Evolutionary conservation across 208 protist genomes (phyloP), one percentile per base, ranked within the genome.

Genomic region (Plasmodiophora brassicae): DNA sequence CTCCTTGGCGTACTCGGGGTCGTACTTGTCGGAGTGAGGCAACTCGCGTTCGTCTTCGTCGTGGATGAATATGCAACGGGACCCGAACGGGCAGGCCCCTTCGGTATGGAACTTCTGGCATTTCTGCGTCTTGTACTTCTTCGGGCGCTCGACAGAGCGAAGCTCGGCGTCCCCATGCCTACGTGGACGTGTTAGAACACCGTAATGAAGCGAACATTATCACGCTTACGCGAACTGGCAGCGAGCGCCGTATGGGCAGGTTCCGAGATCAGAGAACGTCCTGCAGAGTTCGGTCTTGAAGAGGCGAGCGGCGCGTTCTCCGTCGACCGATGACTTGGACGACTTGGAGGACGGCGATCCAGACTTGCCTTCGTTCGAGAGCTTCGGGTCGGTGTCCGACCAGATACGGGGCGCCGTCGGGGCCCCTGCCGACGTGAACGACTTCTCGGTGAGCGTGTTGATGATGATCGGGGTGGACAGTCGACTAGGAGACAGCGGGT

Each of bases 221-320:
- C 5, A 32, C 10, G 5, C 65, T 14, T 78, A 78, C 65, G 65
- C 65, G 65, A 78, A 78, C 41, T 78, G 65, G 65, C 65, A 78
- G 32, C 41, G 32, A 38, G n/a, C n/a, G 32, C 65, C 65, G n/a
- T 78, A 78, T 38, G 65, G 65, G 41, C 65, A 78, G 5, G 65
- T 36, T 38, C 65, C 65, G 65, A 38, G 32, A 8, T 14, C 5
- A 32, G 65, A n/a, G 65, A 38, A 78, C 5, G 65, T 44, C 41
- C 65, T n/a, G 65, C 65, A 78, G 32, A 78, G 65, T 32, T 78
- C 65, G n/a, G 65, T 78, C 65, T 78, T 78, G n/a, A 44, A 78
- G 32, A 78, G n/a, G 20, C 32, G 32, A 44, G 41, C 41, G 5
- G 65, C 65, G 10, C 41, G 32, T 38, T 78, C 65, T 5, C 65